These are phyloP conservation scores for Malassezia cuniculi DNA, from an alignment of 1,284 basidiomycete genomes.

Conservation along the genomic window DNA sequence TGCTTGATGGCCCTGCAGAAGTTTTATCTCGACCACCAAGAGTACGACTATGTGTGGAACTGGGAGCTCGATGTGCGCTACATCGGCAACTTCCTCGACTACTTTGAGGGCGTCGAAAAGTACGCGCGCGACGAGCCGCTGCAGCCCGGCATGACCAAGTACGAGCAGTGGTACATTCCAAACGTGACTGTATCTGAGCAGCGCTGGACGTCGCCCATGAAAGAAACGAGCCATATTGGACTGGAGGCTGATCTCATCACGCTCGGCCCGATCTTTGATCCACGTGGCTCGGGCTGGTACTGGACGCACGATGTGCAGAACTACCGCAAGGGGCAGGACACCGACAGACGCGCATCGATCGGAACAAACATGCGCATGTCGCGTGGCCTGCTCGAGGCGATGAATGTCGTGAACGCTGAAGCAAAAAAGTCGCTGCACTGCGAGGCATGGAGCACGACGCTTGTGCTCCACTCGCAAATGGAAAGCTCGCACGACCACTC, in stretches of 20 bases:
- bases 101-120: conserved; percentile 41
- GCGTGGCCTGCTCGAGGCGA: conserved; percentile 40
- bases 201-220: conserved; percentile 34
- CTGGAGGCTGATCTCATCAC: conserved; percentile 44
- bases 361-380: conserved; percentile 45
- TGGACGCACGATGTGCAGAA: conserved; percentile 46
- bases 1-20: conserved; percentile 44
- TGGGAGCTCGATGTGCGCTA: conserved; percentile 46
- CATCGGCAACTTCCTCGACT: conserved; percentile 44
- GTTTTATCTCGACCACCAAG: conserved; percentile 44
- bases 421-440: conserved; percentile 44
- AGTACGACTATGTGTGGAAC: conserved; percentile 45
- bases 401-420: conserved; percentile 45
- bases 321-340: conserved; percentile 36
- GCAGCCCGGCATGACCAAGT: conserved; percentile 42
- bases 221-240: conserved; percentile 24
- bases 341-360: conserved; percentile 41
- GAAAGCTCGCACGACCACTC: conserved; percentile 37
- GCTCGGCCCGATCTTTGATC: conserved; percentile 43
- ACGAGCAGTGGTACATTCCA: conserved; percentile 41
- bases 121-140: conserved; percentile 40
- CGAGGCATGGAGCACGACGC: conserved; percentile 44
- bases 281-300: conserved; percentile 43
- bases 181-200: conserved; percentile 37
- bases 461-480: conserved; percentile 43